phyloP scores from a whole-genome alignment of 768 basidiomycete genomes.

The Bullera alba region DNA sequence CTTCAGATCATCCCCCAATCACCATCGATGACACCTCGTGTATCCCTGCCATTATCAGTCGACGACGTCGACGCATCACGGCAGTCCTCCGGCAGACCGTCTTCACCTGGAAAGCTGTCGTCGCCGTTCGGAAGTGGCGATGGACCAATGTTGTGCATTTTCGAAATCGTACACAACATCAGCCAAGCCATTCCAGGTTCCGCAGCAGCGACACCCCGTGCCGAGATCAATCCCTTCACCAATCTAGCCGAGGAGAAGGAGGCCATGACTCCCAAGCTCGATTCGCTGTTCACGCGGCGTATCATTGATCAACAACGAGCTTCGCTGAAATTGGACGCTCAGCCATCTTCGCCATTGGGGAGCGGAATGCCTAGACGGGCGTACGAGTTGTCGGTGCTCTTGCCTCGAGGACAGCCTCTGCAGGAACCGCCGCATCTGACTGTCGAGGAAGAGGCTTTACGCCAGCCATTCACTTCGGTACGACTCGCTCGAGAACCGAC shows the following conservation, averaged over 20 bases:
- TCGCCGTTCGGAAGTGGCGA: slow-evolving; percentile 31
- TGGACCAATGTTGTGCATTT: slow-evolving; percentile 54
- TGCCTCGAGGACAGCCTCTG: slow-evolving; percentile 51
- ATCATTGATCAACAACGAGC: slow-evolving; percentile 41
- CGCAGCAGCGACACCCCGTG: slow-evolving; percentile 19
- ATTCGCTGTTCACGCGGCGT: slow-evolving; percentile 32
- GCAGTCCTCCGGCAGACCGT: slow-evolving; percentile 15
- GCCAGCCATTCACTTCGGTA: slow-evolving; percentile 52
- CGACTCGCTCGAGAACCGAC: slow-evolving; percentile 64
- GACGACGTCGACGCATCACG: slow-evolving; percentile 23
- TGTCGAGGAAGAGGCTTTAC: slow-evolving; percentile 51
- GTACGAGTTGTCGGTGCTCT: slow-evolving; percentile 60
- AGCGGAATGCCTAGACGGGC: slow-evolving; percentile 47
- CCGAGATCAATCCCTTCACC: slow-evolving; percentile 33
- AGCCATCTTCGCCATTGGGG: slow-evolving; percentile 47
- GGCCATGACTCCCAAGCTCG: slow-evolving; percentile 29
- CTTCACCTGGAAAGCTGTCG: slow-evolving; percentile 35
- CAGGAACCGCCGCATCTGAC: slow-evolving; percentile 53
- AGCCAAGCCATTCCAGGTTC: slow-evolving; percentile 21
- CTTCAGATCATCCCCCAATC: slow-evolving; percentile 50
- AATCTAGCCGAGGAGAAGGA: slow-evolving; percentile 15
- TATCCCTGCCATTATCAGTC: slow-evolving; percentile 21
- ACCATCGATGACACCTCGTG: slow-evolving; percentile 36
- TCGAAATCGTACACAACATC: slow-evolving; percentile 57
- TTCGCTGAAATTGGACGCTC: slow-evolving; percentile 19